Base-by-base conservation (phyloP, 2,329 filamentous ascomycete species). In the Colletotrichum musicola region DNA sequence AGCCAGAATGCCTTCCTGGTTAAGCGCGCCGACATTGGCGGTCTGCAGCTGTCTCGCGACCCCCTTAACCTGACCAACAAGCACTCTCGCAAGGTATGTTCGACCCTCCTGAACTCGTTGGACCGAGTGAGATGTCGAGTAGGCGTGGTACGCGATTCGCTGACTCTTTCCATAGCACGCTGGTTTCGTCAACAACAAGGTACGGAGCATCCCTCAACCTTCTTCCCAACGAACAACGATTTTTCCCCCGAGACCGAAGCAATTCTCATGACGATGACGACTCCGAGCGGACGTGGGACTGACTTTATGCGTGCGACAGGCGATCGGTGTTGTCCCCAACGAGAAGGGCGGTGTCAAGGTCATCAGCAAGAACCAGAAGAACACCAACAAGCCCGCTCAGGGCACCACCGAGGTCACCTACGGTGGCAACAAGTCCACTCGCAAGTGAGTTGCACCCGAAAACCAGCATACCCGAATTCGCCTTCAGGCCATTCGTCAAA, bases 171-270 rank as follows among this genome's bases (percentile, higher is more conserved):
- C 72, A 72, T 80, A 97, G 93, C 89, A 97, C 84, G 93, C 93
- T 78, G 96, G 96, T 79, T 97, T 94, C 84, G 90, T 93, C 84
- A 97, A 97, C 88, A 89, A 91, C 82, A 96, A 97, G 93, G 94
- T 96, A 92, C 75, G 72, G 57, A 27, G 9, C 20, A 20, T 12
- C 49, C 47, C 6, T 20, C 25, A 35, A 25, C 47, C 20, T 27
- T 40, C 25, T 16, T 27, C 46, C 35, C 18, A 58, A 22, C 55
- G 47, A 38, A 22, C 13, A 22, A 22, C 42, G 27, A 59, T 7
- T 10, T 49, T 35, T 25, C 27, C 2, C 47, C 4, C 27, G 42
- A 44, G 42, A 35, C 46, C 25, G 54, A 57, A 35, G 53, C 20
- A 51, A 63, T 14, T 44, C 58, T 70, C 50, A 73, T 58, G n/a